Conservation (phyloP, 805 yeast species). For the Kuraishia ogatae region DNA sequence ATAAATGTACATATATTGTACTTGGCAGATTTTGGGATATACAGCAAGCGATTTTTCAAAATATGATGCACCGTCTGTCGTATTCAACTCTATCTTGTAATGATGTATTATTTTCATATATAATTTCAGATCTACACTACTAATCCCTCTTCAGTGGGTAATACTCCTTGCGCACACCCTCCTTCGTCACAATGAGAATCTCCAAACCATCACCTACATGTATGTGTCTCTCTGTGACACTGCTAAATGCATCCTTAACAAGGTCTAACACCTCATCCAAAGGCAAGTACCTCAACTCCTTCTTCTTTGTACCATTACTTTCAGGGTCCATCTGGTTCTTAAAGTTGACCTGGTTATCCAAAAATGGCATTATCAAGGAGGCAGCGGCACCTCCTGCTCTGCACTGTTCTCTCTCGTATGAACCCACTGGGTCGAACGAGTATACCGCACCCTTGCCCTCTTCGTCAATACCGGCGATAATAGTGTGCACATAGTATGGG, state of each 20-base stretch:
- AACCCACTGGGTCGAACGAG: slow-evolving; percentile 96
- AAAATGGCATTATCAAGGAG: slow-evolving; percentile 90
- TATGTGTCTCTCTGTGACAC: slow-evolving; percentile 97
- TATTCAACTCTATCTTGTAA: too few species aligned
- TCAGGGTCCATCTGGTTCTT: slow-evolving; percentile 87
- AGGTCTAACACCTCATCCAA: slow-evolving; percentile 81
- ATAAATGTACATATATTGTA: neutral
- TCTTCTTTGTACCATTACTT: slow-evolving; percentile 58
- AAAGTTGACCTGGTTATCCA: slow-evolving; percentile 94
- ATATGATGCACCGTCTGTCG: too few species aligned
- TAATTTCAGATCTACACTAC: neutral
- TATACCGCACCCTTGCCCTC: slow-evolving; percentile 92
- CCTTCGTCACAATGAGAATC: slow-evolving; percentile 84
- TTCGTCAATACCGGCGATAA: slow-evolving; percentile 87
- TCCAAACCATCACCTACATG: slow-evolving; percentile 97
- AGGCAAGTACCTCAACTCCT: slow-evolving; percentile 50
- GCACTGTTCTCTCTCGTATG: slow-evolving; percentile 95
- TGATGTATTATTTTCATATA: too few species aligned
- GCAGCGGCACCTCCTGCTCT: slow-evolving; percentile 99
- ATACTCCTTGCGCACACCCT: slow-evolving; percentile 79
- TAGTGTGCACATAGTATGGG: slow-evolving; percentile 94
- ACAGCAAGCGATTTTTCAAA: too few species aligned
- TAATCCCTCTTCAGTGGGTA: slow-evolving; percentile 85
- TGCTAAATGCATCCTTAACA: slow-evolving; percentile 89
- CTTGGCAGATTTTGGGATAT: too few species aligned